Conservation (phyloP, 2,329 filamentous ascomycete genomes). For the Diplodia seriata region DNA sequence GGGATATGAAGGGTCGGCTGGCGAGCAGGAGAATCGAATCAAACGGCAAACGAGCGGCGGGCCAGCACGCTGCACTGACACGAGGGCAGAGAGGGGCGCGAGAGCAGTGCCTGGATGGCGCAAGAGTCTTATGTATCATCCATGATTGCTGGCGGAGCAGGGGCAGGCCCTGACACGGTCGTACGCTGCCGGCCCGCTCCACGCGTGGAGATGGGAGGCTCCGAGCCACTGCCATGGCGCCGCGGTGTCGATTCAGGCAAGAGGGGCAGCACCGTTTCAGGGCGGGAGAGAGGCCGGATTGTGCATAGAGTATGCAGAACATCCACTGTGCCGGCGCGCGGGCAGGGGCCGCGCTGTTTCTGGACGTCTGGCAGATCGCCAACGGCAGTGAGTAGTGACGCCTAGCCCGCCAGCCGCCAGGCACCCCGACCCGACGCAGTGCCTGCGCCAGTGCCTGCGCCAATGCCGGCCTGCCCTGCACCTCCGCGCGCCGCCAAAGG, state of each 20-base stretch:
- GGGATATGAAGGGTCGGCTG: constrained; percentile 7
- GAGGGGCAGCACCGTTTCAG: constrained; percentile 27
- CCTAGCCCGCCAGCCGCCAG: not conserved
- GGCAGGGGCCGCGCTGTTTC: constrained; percentile 19
- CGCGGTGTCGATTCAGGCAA: constrained; percentile 19
- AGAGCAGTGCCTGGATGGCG: constrained; percentile 18
- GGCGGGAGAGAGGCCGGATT: constrained; percentile 21
- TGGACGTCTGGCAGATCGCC: constrained; percentile 5
- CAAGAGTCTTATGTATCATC: constrained; percentile 27
- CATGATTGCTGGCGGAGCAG: constrained; percentile 1
- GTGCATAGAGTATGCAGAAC: constrained; percentile 25
- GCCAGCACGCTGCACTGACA: constrained; percentile 11
- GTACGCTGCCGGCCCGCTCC: constrained; percentile 17
- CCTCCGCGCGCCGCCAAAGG: not conserved
- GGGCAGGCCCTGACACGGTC: constrained; percentile 19
- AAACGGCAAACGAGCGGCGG: constrained; percentile 26
- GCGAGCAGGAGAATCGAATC: not conserved
- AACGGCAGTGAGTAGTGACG: not conserved
- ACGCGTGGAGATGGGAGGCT: constrained; percentile 25
- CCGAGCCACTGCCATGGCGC: constrained; percentile 2
- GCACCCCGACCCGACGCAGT: not conserved
- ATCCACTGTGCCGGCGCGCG: constrained; percentile 22
- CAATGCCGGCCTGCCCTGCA: too few species aligned
- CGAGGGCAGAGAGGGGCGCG: not conserved
- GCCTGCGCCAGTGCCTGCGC: not conserved